phyloP scores from a whole-genome alignment of 768 basidiomycete genomes.

The Mrakia blollopis region DNA sequence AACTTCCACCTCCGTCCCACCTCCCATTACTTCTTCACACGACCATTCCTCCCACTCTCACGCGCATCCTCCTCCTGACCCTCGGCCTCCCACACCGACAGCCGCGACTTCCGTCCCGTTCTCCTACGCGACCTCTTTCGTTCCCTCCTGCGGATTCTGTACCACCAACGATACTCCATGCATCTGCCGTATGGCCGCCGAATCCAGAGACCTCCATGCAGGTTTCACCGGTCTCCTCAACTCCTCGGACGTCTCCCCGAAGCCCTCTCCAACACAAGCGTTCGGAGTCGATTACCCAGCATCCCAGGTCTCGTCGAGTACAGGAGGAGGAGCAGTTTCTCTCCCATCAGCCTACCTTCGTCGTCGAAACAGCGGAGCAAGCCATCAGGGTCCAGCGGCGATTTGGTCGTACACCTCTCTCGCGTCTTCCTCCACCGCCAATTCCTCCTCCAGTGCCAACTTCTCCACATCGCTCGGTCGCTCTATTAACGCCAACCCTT shows the following conservation, averaged over 20 bases:
- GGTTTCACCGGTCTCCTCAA: background rate
- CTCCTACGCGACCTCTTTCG: background rate
- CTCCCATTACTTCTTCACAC: no score
- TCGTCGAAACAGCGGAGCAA: background rate
- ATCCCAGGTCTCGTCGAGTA: conserved; percentile 29
- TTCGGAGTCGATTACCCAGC: conserved; percentile 32
- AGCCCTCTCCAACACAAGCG: background rate
- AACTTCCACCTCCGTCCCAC: background rate
- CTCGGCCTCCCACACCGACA: background rate
- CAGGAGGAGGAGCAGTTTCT: conserved; percentile 6
- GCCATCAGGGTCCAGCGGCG: conserved; percentile 34
- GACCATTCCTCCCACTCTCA: background rate
- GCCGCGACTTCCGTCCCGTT: background rate
- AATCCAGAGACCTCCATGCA: background rate
- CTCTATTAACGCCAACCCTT: no score
- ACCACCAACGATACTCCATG: conserved; percentile 59
- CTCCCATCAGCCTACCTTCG: conserved; percentile 11
- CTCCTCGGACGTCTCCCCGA: background rate
- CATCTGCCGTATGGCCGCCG: conserved; percentile 59
- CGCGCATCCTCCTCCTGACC: background rate
- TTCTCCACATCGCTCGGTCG: no score
- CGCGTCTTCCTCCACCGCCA: conserved; percentile 55
- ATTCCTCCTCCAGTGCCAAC: conserved; percentile 39
- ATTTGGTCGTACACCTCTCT: conserved; percentile 39
- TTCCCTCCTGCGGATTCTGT: conserved; percentile 72